Evolutionary conservation across 345 rosid genomes (phyloP).

Genomic region (Xanthoceras sorbifolium): DNA sequence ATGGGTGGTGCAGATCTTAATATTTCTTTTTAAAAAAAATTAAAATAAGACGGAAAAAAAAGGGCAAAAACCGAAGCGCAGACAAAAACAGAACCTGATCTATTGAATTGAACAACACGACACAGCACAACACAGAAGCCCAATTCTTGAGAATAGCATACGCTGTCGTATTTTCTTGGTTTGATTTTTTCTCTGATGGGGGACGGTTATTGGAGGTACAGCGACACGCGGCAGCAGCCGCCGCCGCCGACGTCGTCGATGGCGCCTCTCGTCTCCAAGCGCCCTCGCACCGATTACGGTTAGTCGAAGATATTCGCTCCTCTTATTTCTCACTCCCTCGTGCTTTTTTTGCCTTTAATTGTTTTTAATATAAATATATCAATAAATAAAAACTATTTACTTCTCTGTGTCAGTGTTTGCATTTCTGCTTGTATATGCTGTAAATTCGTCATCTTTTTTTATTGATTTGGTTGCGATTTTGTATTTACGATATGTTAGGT

Average conservation of each 20-base stretch:
- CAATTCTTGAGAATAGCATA: not conserved
- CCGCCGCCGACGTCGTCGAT: conserved; percentile 32
- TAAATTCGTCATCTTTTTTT: not conserved
- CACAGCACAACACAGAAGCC: not conserved
- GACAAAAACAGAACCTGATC: not conserved
- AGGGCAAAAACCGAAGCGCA: not conserved
- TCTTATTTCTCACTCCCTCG: not conserved
- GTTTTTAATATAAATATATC: too few relatives aligned
- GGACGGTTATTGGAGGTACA: conserved; percentile 55
- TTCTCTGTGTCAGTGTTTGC: too few relatives aligned
- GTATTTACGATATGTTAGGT: not conserved
- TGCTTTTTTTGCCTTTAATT: not conserved
- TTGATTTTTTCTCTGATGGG: conserved; percentile 37
- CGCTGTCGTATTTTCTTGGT: not conserved
- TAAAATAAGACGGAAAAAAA: too few relatives aligned
- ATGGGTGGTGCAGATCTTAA: too few relatives aligned
- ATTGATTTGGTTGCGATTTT: not conserved
- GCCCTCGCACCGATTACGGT: conserved; percentile 54
- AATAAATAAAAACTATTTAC: too few relatives aligned
- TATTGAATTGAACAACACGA: not conserved
- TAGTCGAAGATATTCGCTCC: not conserved
- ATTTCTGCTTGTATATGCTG: too few relatives aligned
- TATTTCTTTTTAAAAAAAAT: too few relatives aligned
- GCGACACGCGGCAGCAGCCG: conserved; percentile 39
- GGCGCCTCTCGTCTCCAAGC: conserved; percentile 44